Evolutionary conservation across 2,329 filamentous ascomycete genomes (phyloP).

Genomic region (Cladophialophora yegresii): DNA sequence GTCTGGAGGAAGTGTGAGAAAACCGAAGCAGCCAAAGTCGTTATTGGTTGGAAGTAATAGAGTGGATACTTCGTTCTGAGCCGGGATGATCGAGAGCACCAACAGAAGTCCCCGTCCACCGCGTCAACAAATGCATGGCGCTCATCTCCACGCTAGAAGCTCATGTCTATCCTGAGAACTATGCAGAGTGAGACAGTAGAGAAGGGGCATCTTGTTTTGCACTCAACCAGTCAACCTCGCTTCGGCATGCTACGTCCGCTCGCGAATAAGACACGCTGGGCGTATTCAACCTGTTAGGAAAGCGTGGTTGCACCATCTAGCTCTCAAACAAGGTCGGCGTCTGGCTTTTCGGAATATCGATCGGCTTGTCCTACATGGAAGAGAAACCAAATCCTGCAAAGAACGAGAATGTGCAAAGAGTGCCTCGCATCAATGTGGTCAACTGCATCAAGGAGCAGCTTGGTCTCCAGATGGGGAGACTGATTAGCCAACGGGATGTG

Average conservation of each 20-base stretch:
- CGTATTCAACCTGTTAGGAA: neutral
- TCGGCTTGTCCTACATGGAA: neutral
- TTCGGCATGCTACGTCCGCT: neutral
- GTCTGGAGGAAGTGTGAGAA: neutral
- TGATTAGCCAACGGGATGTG: neutral
- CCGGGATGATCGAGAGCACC: neutral
- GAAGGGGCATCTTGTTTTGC: neutral
- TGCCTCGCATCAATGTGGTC: constrained; percentile 5
- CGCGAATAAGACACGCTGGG: neutral
- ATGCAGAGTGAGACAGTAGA: neutral
- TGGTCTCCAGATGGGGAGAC: neutral
- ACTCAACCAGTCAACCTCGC: neutral
- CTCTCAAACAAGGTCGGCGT: neutral
- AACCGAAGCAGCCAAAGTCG: neutral
- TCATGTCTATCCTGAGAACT: too few relatives aligned
- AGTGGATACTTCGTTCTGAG: neutral
- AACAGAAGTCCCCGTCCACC: neutral
- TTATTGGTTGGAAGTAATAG: neutral
- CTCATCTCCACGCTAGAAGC: neutral
- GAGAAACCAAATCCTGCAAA: neutral
- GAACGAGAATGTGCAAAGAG: constrained; percentile 6
- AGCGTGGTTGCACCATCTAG: neutral
- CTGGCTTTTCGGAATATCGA: neutral
- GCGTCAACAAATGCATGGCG: neutral
- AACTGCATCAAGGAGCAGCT: neutral